Base-by-base conservation (phyloP, 2,329 filamentous ascomycete species). In the Aspergillus udagawae region DNA sequence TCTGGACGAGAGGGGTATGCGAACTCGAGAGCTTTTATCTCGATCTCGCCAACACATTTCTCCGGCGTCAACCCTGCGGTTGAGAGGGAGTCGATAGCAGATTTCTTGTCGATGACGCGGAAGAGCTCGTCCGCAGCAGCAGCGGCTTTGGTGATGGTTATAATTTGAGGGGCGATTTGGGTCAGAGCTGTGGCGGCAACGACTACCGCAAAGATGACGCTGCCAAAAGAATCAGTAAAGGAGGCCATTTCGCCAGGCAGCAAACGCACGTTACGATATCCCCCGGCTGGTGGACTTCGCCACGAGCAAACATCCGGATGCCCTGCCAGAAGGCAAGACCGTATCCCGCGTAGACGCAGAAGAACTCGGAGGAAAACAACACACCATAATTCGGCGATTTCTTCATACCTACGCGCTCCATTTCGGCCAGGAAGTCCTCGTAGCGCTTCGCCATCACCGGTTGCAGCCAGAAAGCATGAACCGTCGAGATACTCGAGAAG, bases 301-400 rank as follows among this genome's bases (percentile, higher is more conserved):
- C 68, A 23, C 60, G 63, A 14, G 62, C 57, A 49, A 65, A 63
- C 68, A 72, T 69, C 23, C 61, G 50, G 50, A 71, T 61, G 3
- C 67, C 72, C 53, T 71, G 66, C 70, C 68, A 75, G 58, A 85
- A 78, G 29, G 80, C 81, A 12, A 87, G 75, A 2, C 83, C 85
- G 68, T 85, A 35, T 5, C 32, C 32, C 32, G 32, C 4, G 12
- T 35, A 35, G 14, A 35, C 32, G 32, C 32, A 35, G 12, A 35
- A 35, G 32, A 35, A 35, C 14, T 35, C 32, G 32, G 12, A 6
- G 1, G 32, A 35, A 12, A 35, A 35, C 12, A 35, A 14, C 12
- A 35, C 32, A 0, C 32, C 32, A 14, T 35, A 35, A 6, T 35
- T 35, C 4, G 32, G 32, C 14, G 32, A 35, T 35, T 35, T 35